phyloP scores from a whole-genome alignment of 257 asterid species.

The Solanum appendiculatum region DNA sequence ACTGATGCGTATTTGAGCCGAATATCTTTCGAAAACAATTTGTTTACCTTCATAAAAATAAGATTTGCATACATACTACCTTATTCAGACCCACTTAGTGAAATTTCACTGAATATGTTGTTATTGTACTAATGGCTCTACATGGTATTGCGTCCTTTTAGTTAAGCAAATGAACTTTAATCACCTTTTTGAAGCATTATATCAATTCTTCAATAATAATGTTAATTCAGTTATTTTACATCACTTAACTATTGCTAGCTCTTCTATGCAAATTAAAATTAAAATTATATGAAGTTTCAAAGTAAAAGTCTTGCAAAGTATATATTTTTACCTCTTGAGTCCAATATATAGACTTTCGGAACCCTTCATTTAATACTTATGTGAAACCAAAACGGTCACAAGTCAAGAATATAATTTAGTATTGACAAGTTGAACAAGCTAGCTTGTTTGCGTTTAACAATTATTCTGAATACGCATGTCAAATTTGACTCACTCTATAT shows the following conservation, averaged over 20 bases:
- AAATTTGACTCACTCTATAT: neutral
- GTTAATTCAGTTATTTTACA: neutral
- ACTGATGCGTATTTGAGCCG: neutral
- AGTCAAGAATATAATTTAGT: neutral
- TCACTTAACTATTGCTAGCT: neutral
- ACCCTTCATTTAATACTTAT: neutral
- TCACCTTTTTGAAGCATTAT: neutral
- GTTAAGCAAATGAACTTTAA: neutral
- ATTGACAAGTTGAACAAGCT: neutral
- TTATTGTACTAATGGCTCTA: neutral
- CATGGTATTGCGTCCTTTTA: neutral
- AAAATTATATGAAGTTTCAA: neutral
- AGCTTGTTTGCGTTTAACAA: neutral
- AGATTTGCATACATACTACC: rapidly evolving
- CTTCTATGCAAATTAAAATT: no score
- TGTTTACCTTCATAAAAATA: neutral
- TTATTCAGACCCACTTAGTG: no score
- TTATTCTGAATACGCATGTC: neutral
- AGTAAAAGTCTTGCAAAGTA: neutral
- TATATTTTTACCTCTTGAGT: neutral
- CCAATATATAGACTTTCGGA: neutral
- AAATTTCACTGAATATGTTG: neutral
- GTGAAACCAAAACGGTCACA: neutral
- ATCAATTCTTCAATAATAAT: neutral
- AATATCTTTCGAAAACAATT: rapidly evolving